Base-by-base conservation (phyloP, 1,139 yeast species). In the Yamadazyma atmosphaerica region DNA sequence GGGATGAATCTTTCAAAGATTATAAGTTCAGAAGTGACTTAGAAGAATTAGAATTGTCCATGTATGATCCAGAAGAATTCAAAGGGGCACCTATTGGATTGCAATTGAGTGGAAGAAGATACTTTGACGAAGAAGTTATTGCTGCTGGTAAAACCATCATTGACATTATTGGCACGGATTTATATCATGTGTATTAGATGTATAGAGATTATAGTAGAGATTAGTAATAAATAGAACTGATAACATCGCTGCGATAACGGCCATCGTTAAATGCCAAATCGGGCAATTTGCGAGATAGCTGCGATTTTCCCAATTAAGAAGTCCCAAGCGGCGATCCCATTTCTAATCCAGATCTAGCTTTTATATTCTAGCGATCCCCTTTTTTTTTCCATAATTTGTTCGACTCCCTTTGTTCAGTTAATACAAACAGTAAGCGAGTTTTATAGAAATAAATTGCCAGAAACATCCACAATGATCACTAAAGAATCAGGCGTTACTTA, bases 81-180 rank as follows among this genome's bases (percentile, higher is more conserved):
- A 46, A 46, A 13, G 69, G 68, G n/a, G 74, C 74, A 1, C 74
- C 74, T 25, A 54, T 68, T 45, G 74, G 64, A n/a, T 57, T 68
- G 39, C 74, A 68, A 47, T 57, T 68, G 35, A 51, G 61, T 22
- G 72, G 72, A 29, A 60, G 65, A 50, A 60, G 73, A 48, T 68
- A 65, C 47, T 51, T 46, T 33, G 74, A 68, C 44, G 74, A 68
- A 46, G 73, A 68, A 37, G 72, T 68, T 23, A 59, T 68, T 24
- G 72, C 72, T 39, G 72, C 68, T 24, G 66, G 68, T 36, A 65
- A 61, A 40, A 52, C 67, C 14, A 55, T 70, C 38, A 63, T 55
- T 27, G 58, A 60, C 30, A 42, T 59, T 29, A 52, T 62, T 28
- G 54, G 49, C 2, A 54, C 51, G 32, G 59, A 60, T 35, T 58